Evolutionary conservation across 2,329 filamentous ascomycete genomes (phyloP).

Genomic region (Cercospora janseana): DNA sequence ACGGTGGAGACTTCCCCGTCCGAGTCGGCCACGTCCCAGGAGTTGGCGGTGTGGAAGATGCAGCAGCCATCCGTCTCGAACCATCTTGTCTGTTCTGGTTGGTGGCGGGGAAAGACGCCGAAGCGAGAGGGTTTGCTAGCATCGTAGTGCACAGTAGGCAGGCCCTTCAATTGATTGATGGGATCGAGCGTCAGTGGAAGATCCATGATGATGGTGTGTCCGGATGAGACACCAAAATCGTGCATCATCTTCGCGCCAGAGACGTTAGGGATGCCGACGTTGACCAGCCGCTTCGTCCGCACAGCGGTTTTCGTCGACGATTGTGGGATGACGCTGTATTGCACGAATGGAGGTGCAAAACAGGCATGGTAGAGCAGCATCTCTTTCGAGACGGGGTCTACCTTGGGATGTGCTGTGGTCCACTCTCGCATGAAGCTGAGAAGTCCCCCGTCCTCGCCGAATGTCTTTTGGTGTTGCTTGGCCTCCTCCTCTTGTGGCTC

Average conservation of each 20-base stretch:
- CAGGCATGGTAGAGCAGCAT: conserved; percentile 67
- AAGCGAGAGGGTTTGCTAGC: conserved; percentile 58
- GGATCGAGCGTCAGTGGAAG: conserved; percentile 66
- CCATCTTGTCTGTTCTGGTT: conserved; percentile 60
- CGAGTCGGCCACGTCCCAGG: conserved; percentile 57
- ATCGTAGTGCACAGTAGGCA: conserved; percentile 61
- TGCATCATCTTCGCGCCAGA: conserved; percentile 70
- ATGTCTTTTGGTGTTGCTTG: conserved; percentile 15
- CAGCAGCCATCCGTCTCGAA: conserved; percentile 67
- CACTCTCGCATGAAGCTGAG: conserved; percentile 66
- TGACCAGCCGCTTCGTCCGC: conserved; percentile 42
- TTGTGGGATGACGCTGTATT: conserved; percentile 60
- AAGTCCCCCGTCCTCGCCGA: conserved; percentile 44
- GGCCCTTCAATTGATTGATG: conserved; percentile 57
- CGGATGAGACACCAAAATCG: conserved; percentile 66
- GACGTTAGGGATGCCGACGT: conserved; percentile 60
- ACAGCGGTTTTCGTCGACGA: neutral
- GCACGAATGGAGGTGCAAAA: conserved; percentile 64
- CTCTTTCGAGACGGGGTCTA: conserved; percentile 64
- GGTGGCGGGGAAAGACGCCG: conserved; percentile 64
- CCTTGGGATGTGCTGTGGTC: conserved; percentile 68
- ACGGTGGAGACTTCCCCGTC: conserved; percentile 46
- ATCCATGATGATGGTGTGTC: conserved; percentile 66
- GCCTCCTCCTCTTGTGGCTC: conserved; percentile 41
- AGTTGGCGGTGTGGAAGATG: conserved; percentile 71